A percentile compares a stretch with the other conserved stretches of the same genome.
phyloP scores from a whole-genome alignment of 2,329 filamentous ascomycete genomes.

The Dactylonectria estremocensis region DNA sequence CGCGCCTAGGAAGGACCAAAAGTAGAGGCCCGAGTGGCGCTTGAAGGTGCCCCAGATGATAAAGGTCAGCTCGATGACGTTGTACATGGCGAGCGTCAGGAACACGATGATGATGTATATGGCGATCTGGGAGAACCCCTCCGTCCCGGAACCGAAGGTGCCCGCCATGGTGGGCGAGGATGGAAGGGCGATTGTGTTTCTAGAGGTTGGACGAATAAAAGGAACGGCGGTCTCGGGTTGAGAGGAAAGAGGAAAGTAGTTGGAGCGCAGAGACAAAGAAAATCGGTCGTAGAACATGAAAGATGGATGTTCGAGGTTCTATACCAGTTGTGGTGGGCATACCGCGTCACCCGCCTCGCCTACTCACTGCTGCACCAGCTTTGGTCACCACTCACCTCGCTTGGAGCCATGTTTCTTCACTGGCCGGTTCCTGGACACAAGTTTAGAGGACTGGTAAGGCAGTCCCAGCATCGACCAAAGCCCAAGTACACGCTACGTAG shows the following conservation, averaged over 20 bases:
- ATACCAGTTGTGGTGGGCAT: not conserved
- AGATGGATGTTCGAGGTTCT: not conserved
- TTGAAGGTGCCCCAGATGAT: slow-evolving; percentile 57
- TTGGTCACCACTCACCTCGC: not conserved
- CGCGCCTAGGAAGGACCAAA: slow-evolving; percentile 56
- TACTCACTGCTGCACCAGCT: too few species aligned
- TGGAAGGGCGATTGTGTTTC: not conserved
- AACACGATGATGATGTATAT: slow-evolving; percentile 51
- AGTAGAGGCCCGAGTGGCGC: slow-evolving; percentile 54
- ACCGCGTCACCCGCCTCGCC: not conserved
- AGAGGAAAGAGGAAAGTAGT: not conserved
- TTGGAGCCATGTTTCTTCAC: not conserved
- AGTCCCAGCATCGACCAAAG: not conserved
- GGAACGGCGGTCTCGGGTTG: not conserved
- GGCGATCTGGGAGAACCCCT: slow-evolving; percentile 37
- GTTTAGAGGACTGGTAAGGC: not conserved
- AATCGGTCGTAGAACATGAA: not conserved
- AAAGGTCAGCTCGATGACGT: slow-evolving; percentile 54
- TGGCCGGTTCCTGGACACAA: not conserved
- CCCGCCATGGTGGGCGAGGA: slow-evolving; percentile 28
- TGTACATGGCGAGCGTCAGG: slow-evolving; percentile 53
- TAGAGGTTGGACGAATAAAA: not conserved
- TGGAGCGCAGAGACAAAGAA: not conserved
- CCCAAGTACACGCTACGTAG: not conserved
- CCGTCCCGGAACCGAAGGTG: slow-evolving; percentile 45